Conservation (phyloP, 1,284 basidiomycete genomes). For the Sanghuangporus sanghuang region DNA sequence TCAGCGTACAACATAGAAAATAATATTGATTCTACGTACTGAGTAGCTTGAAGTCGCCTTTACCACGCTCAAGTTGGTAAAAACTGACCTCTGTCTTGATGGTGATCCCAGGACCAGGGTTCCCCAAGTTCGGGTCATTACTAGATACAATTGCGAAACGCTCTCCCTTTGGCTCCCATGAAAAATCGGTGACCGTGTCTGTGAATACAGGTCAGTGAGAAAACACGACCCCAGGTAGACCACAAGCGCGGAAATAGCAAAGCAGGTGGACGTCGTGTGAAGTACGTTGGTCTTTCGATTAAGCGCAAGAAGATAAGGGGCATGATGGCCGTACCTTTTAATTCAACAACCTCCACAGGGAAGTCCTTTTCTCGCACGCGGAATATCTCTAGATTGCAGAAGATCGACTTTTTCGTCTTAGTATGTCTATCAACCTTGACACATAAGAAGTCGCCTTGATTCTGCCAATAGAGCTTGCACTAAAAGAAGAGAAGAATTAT, state of each 20-base stretch:
- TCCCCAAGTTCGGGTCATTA: conserved; percentile 90
- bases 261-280: conserved; percentile 5
- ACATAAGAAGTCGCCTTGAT: conserved; percentile 97
- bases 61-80: conserved; percentile 89
- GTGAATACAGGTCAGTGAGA: conserved; percentile 18
- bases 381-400: conserved; percentile 99
- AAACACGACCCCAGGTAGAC: background rate
- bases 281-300: conserved; percentile 1
- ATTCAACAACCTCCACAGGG: conserved; percentile 96
- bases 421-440: conserved; percentile 99
- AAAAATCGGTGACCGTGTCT: conserved; percentile 97
- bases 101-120: conserved; percentile 83
- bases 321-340: conserved; percentile 64
- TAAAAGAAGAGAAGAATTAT: conserved; percentile 28
- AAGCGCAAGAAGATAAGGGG: conserved; percentile 6
- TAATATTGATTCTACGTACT: conserved; percentile 42
- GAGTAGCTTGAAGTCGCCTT: conserved; percentile 93
- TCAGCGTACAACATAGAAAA: background rate
- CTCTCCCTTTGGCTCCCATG: conserved; percentile 97
- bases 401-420: conserved; percentile 98
- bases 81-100: conserved; percentile 97
- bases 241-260: background rate
- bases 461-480: conserved; percentile 99
- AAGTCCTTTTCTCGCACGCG: conserved; percentile 96
- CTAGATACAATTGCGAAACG: conserved; percentile 96